phyloP scores from a whole-genome alignment of 208 protist species.

The Leishmania mexicana region DNA sequence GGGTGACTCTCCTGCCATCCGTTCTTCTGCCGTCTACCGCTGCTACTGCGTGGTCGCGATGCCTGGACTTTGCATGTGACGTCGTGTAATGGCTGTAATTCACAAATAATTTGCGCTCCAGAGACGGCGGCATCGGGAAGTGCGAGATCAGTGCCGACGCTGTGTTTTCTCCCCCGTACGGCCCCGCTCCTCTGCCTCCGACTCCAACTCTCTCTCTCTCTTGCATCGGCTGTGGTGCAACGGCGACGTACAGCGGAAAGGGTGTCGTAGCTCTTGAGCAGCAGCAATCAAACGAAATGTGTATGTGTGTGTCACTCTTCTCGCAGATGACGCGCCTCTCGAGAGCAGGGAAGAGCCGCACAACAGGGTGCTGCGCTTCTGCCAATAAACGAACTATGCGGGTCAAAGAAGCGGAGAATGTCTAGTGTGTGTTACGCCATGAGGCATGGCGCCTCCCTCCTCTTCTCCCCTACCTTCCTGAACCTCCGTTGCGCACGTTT shows the following conservation, averaged over 20 bases:
- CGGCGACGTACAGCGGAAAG: neutral
- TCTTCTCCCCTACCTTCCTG: neutral
- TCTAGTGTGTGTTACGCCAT: neutral
- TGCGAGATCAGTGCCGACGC: neutral
- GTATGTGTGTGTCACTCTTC: neutral
- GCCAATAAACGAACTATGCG: neutral
- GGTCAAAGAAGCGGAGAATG: neutral
- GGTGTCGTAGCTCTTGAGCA: neutral
- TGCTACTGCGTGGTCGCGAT: neutral
- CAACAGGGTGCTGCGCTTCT: neutral
- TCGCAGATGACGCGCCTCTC: neutral
- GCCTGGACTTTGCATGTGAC: neutral
- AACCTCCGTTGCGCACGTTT: neutral
- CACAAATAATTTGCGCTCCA: neutral
- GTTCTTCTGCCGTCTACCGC: neutral
- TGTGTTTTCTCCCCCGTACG: no score
- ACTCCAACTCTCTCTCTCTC: neutral
- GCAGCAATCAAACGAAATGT: neutral
- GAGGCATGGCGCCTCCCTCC: neutral
- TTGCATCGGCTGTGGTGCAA: neutral
- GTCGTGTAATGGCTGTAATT: neutral
- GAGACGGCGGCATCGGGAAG: neutral
- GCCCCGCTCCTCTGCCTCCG: neutral
- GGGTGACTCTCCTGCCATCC: neutral
- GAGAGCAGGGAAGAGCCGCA: neutral